phyloP scores from a whole-genome alignment of 1,139 yeast genomes.

The Zygosaccharomyces pseudobailii region DNA sequence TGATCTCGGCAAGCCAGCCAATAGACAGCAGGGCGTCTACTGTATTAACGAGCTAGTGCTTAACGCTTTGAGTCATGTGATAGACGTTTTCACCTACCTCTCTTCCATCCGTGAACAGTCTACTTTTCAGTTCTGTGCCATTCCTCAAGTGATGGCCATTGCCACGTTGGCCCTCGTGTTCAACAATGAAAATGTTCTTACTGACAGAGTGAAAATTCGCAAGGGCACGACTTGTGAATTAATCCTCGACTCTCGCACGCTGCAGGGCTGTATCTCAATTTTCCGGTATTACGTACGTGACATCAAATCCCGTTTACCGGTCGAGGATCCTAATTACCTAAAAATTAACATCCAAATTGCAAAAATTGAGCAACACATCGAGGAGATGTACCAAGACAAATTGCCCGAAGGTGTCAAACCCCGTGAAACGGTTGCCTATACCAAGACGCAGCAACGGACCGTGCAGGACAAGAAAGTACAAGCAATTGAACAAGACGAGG shows the following conservation, averaged over 20 bases:
- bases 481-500: conserved; percentile 28
- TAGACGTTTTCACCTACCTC: conserved; percentile 72
- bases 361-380: conserved; percentile 80
- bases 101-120: conserved; percentile 77
- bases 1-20: conserved; percentile 49
- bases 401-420: conserved; percentile 44
- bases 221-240: conserved; percentile 84
- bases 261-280: conserved; percentile 68
- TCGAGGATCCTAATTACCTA: conserved; percentile 82
- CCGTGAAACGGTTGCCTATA: conserved; percentile 36
- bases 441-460: conserved; percentile 37
- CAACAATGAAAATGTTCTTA: conserved; percentile 71
- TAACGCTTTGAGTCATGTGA: conserved; percentile 73
- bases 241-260: conserved; percentile 67
- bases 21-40: conserved; percentile 52
- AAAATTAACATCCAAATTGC: conserved; percentile 82
- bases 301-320: conserved; percentile 75
- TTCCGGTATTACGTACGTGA: conserved; percentile 69
- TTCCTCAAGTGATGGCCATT: conserved; percentile 98
- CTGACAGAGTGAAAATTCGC: conserved; percentile 76
- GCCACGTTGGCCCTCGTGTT: conserved; percentile 86
- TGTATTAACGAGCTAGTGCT: conserved; percentile 81
- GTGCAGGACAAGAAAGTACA: conserved; percentile 29
- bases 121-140: conserved; percentile 86
- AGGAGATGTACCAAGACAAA: conserved; percentile 60